These are phyloP conservation scores for Lentinula sp. DNA, from an alignment of 768 basidiomycete genomes.

Conservation along the genomic window DNA sequence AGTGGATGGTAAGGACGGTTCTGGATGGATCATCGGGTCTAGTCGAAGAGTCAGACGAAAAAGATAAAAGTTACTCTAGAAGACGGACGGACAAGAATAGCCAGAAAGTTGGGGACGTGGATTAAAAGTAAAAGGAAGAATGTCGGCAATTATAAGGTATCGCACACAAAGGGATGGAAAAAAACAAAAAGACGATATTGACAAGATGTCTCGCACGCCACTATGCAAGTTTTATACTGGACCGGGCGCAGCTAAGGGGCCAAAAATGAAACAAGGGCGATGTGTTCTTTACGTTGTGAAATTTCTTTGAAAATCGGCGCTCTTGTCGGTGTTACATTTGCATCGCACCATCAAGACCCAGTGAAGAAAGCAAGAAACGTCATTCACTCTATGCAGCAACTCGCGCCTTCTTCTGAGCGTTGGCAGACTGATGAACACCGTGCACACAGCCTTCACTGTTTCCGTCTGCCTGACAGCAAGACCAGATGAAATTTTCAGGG, in stretches of 20 bases:
- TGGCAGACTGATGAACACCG: background rate
- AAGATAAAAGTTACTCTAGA: background rate
- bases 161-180: background rate
- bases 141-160: background rate
- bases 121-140: background rate
- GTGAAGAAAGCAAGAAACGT: background rate
- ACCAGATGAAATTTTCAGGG: constrained; percentile 46
- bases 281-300: too few relatives aligned
- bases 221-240: background rate
- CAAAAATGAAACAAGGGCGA: background rate
- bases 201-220: constrained; percentile 3
- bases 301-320: too few relatives aligned
- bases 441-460: constrained; percentile 25
- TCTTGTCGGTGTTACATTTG: background rate
- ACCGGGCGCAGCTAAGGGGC: background rate
- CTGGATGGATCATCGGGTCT: background rate
- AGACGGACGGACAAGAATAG: background rate
- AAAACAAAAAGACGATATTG: background rate
- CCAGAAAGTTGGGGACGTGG: background rate
- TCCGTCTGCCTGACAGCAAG: constrained; percentile 39
- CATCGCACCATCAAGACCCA: background rate
- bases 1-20: constrained; percentile 4
- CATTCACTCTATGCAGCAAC: background rate
- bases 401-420: background rate
- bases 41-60: background rate